Percentiles rank a stretch among this genome's conserved stretches.
Conservation (phyloP, 495 filamentous ascomycete genomes). For the Tricharina praecox region DNA sequence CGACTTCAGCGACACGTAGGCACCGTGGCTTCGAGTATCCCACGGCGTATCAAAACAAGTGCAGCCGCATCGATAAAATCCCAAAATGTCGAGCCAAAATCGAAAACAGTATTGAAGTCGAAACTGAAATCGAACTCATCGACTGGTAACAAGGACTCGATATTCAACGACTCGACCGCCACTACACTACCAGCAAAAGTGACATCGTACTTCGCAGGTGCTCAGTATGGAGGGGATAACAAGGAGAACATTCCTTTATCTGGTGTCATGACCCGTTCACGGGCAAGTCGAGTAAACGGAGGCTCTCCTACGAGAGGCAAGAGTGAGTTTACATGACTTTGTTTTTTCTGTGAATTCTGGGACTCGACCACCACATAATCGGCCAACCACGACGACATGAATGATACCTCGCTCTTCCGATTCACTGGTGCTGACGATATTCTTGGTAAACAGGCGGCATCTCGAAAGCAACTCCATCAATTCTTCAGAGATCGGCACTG, state of each 20-base stretch:
- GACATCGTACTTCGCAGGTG: constrained; percentile 17
- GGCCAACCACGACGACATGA: no score
- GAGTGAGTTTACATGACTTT: constrained; percentile 12
- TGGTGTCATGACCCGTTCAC: neutral
- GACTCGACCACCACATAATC: neutral
- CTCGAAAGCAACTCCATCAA: constrained; percentile 14
- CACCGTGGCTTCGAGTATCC: constrained; percentile 17
- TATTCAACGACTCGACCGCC: constrained; percentile 6
- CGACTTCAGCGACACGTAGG: neutral
- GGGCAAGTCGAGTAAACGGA: neutral
- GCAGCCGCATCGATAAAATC: constrained; percentile 2
- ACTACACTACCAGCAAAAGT: constrained; percentile 9
- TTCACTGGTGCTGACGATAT: constrained; percentile 13
- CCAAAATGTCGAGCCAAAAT: neutral
- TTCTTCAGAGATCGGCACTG: constrained; percentile 12
- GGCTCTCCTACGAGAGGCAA: constrained; percentile 8
- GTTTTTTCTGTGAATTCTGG: neutral
- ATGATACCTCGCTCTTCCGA: no score
- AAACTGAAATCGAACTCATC: constrained; percentile 5
- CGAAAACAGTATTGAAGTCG: neutral
- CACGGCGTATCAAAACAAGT: constrained; percentile 19
- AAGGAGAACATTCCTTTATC: constrained; percentile 23
- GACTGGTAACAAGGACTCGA: neutral
- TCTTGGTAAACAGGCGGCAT: constrained; percentile 10
- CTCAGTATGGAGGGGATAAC: constrained; percentile 11